phyloP scores from a whole-genome alignment of 345 rosid species.

The Arabis alpina region DNA sequence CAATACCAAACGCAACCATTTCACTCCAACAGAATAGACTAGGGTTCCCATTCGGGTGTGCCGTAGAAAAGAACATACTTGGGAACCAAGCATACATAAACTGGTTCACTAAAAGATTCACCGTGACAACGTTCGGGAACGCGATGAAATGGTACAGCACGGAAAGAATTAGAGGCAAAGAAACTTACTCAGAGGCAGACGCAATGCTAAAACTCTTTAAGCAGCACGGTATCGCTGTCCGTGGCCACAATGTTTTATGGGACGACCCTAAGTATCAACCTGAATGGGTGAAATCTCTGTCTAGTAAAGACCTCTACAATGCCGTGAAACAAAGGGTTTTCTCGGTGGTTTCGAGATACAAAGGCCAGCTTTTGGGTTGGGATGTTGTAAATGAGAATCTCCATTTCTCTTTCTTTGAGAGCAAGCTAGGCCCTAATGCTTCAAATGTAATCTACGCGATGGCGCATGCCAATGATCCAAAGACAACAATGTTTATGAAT shows the following conservation, averaged over 20 bases:
- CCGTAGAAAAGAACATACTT: conserved; percentile 67
- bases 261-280: conserved; percentile 56
- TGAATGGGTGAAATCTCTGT: conserved; percentile 55
- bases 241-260: conserved; percentile 85
- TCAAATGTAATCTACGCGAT: conserved; percentile 38
- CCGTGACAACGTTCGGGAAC: conserved; percentile 60
- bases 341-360: conserved; percentile 63
- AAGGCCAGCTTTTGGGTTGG: conserved; percentile 62
- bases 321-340: conserved; percentile 49
- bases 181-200: conserved; percentile 63
- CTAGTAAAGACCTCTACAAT: conserved; percentile 28
- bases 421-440: conserved; percentile 52
- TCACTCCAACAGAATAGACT: conserved; percentile 45
- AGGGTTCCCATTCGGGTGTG: conserved; percentile 71
- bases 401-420: conserved; percentile 63
- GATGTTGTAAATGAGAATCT: conserved; percentile 79
- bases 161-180: conserved; percentile 49
- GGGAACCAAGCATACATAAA: conserved; percentile 53
- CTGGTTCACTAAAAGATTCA: conserved; percentile 79
- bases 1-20: conserved; percentile 56
- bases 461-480: conserved; percentile 47
- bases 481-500: conserved; percentile 60
- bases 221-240: conserved; percentile 48
- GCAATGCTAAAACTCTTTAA: conserved; percentile 59
- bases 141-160: conserved; percentile 89